Percentiles rank a stretch among this genome's conserved stretches.
phyloP scores from a whole-genome alignment of 495 filamentous ascomycete species.

The Neurospora sp. region DNA sequence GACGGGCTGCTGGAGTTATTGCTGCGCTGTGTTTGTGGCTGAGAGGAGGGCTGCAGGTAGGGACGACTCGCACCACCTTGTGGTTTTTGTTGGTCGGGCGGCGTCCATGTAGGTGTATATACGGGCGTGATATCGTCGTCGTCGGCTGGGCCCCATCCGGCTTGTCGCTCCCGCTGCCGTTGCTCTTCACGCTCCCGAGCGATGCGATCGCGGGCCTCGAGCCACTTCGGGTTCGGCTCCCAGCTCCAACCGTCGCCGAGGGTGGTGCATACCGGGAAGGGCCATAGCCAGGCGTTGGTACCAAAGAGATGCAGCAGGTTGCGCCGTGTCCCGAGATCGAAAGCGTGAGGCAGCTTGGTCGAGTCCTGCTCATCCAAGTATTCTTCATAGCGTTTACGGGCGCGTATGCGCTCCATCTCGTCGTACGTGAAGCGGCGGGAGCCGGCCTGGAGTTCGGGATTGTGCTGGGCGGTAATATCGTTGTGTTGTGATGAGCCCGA shows the following conservation, averaged over 20 bases:
- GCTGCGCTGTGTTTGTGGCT: neutral
- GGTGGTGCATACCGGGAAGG: constrained; percentile 71
- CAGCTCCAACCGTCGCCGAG: constrained; percentile 91
- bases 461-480: constrained; percentile 12
- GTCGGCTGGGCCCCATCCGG: constrained; percentile 41
- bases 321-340: constrained; percentile 70
- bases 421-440: constrained; percentile 49
- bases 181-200: constrained; percentile 50
- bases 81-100: neutral
- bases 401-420: constrained; percentile 60
- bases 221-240: constrained; percentile 69
- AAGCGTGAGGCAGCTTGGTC: constrained; percentile 80
- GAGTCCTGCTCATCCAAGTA: constrained; percentile 85
- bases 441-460: constrained; percentile 41
- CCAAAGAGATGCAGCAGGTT: constrained; percentile 87
- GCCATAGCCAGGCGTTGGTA: constrained; percentile 55
- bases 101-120: constrained; percentile 5
- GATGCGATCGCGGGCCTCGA: constrained; percentile 54
- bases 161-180: constrained; percentile 42
- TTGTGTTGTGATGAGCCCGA: neutral
- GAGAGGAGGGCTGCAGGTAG: constrained; percentile 11
- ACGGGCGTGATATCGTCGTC: constrained; percentile 12
- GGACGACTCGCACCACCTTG: constrained; percentile 22
- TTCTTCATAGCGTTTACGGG: constrained; percentile 64
- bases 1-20: neutral